phyloP scores from a whole-genome alignment of 768 basidiomycete genomes.

The Amanita exitialis region DNA sequence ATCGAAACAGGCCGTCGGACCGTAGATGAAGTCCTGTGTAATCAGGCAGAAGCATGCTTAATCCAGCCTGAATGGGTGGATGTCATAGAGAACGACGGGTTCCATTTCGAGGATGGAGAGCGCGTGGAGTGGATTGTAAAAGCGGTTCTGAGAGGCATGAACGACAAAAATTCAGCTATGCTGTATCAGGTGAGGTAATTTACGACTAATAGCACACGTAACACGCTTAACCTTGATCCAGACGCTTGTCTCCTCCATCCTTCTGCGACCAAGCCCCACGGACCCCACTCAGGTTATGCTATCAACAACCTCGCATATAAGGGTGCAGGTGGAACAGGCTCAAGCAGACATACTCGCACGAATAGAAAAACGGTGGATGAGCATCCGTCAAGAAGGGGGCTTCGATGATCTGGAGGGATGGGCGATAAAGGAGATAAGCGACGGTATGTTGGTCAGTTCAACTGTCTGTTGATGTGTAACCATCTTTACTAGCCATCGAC shows the following conservation, averaged over 20 bases:
- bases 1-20: conserved; percentile 48
- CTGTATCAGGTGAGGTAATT: conserved; percentile 61
- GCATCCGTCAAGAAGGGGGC: conserved; percentile 63
- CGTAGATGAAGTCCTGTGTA: conserved; percentile 53
- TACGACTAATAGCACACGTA: background rate
- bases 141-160: conserved; percentile 49
- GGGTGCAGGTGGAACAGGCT: conserved; percentile 65
- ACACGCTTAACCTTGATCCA: conserved; percentile 16
- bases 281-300: conserved; percentile 54
- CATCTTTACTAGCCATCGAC: conserved; percentile 53
- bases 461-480: background rate
- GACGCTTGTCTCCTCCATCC: conserved; percentile 64
- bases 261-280: conserved; percentile 57
- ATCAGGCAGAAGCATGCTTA: conserved; percentile 55
- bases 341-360: conserved; percentile 58
- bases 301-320: conserved; percentile 57
- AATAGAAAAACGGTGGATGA: conserved; percentile 72
- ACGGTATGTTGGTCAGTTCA: conserved; percentile 38
- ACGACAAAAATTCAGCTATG: conserved; percentile 49
- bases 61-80: conserved; percentile 61
- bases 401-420: conserved; percentile 80
- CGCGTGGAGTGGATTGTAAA: conserved; percentile 71
- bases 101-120: conserved; percentile 69
- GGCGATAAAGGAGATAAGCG: conserved; percentile 81
- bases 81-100: conserved; percentile 65